Evolutionary conservation across 2,329 filamentous ascomycete species (phyloP).

Genomic region (Fusarium sp.): DNA sequence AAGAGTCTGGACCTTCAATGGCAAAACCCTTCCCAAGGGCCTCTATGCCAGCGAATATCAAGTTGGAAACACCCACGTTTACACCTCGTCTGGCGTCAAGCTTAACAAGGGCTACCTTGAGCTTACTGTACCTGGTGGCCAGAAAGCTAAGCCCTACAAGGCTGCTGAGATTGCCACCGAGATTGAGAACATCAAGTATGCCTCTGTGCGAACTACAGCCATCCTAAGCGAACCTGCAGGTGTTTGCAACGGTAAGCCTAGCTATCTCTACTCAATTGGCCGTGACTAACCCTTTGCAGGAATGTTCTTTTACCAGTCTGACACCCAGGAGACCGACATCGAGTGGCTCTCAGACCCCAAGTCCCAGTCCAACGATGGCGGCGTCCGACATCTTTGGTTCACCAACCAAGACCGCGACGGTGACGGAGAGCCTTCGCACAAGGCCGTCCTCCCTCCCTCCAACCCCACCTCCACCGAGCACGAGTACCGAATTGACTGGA

Average conservation of each 20-base stretch:
- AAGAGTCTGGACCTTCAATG: conserved; percentile 41
- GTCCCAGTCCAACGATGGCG: conserved; percentile 46
- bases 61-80: conserved; percentile 25
- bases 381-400: conserved; percentile 48
- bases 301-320: conserved; percentile 50
- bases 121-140: conserved; percentile 48
- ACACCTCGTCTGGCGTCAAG: conserved; percentile 33
- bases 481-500: conserved; percentile 53
- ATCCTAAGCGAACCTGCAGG: conserved; percentile 50
- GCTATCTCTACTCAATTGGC: rapidly evolving
- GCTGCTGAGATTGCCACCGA: conserved; percentile 45
- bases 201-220: conserved; percentile 49
- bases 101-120: conserved; percentile 50
- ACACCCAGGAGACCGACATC: conserved; percentile 51
- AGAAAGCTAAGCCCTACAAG: conserved; percentile 45
- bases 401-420: conserved; percentile 51
- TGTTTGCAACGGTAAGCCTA: conserved; percentile 49
- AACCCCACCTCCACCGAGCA: conserved; percentile 49
- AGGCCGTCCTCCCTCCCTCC: conserved; percentile 32
- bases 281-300: conserved; percentile 24
- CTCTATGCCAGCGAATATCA: conserved; percentile 45
- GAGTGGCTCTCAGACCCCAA: conserved; percentile 52
- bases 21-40: conserved; percentile 42
- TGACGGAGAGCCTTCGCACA: conserved; percentile 36
- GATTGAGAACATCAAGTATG: conserved; percentile 49